Evolutionary conservation across 2,329 filamentous ascomycete species (phyloP), one percentile per base, ranked within the genome.

Genomic region (Colletotrichum australisinense): DNA sequence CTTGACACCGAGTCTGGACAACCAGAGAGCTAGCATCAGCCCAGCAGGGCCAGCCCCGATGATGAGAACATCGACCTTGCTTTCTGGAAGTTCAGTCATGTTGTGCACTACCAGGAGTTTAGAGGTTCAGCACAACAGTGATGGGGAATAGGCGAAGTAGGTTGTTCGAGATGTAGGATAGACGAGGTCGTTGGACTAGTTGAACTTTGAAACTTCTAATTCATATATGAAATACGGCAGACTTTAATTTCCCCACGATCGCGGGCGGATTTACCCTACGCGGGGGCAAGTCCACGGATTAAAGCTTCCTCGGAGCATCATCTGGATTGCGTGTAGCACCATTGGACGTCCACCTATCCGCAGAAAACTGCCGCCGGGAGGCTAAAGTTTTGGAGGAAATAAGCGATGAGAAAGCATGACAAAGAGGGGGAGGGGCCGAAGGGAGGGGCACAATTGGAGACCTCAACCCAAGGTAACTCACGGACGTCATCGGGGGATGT

Each of bases 1-100:
- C 28, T 80, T 79, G 69, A 86, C 76, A 11, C 84, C 84, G 46
- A 82, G 81, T 57, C 82, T 80, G 1, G 84, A 81, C 74, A 86
- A 78, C 83, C 84, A 86, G 19, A 82, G 66, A 8, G 84, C 83
- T 53, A 85, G 77, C 84, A 87, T 86, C 28, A 86, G 76, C 32
- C 83, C 83, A 28, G 83, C 81, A 11, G 84, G 84, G 42, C 72
- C 72, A 24, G 72, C 72, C 19, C 72, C 72, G 46, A 74, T 68
- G 42, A 74, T 72, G 58, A 74, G 69, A 6, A 74, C 72, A 68
- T 74, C 72, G 22, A 72, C 72, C 24, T 68, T 56, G 2, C 59
- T 70, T 4, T 73, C 46, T 16, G 67, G 71, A n/a, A 71, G 46
- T 14, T 32, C 42, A 12, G 62, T 62, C 71, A 71, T 73, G 19